Evolutionary conservation across 2,329 filamentous ascomycete genomes (phyloP), one percentile per base, ranked within the genome.

Genomic region (Fusarium phyllophilum): DNA sequence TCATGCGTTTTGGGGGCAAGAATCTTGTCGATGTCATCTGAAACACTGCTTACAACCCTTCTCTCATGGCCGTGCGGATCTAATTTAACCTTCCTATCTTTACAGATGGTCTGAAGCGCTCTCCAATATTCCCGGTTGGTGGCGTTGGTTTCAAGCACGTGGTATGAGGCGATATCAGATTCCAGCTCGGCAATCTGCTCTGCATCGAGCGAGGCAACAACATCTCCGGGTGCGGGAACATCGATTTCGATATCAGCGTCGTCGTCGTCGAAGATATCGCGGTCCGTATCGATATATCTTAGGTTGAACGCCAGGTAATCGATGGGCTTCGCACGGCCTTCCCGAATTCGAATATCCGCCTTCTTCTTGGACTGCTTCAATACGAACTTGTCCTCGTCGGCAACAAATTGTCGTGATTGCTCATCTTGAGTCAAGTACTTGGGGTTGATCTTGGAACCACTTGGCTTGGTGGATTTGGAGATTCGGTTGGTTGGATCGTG

Each of bases 351-450:
- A 76, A 99, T 97, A 74, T 95, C 94, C 46, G 96, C 96, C 86
- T 98, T 98, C 86, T 97, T 98, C 87, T 98, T 99, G 52, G 96
- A 93, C 84, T 99, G 96, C 83, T 95, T 95, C 79, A 99, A 86
- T 64, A 98, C 96, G 79, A 99, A 99, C 74, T 93, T 92, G 85
- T 99, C 96, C 82, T 99, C 96, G 78, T 97, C 94, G 59, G 96
- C 94, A 26, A 98, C 94, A 87, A 96, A 99, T 79, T 92, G 89
- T 33, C 91, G 88, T 74, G 91, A 93, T 79, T 94, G 92, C 79
- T 95, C 92, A 78, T 95, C 93, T 80, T 94, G 90, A 66, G 92
- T 92, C 70, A 94, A 83, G 76, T 87, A 89, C 61, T 80, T 82
- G n/a, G 82, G 77, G 41, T 78, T 72, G 58, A 80, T 78, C 67